These are phyloP conservation scores for Fagus crenata DNA, from an alignment of 306 rosid genomes.

Conservation along the genomic window DNA sequence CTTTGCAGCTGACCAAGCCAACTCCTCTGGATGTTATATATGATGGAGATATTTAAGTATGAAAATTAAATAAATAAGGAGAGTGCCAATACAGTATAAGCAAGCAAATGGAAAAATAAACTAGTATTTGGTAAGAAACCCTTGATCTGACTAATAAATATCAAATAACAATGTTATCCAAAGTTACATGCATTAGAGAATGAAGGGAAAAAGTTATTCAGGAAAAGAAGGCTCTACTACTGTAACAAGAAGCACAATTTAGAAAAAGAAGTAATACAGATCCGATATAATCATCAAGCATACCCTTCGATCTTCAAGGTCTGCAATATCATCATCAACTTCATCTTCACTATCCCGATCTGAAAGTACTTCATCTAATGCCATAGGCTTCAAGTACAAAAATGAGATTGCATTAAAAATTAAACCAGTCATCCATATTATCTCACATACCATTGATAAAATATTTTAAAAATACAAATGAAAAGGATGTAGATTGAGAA, in stretches of 20 bases:
- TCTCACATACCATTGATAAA: background rate
- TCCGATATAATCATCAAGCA: conserved; percentile 22
- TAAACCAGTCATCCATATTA: conserved; percentile 2
- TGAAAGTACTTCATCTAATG: conserved; percentile 77
- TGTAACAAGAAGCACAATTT: conserved; percentile 28
- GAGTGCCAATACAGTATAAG: background rate
- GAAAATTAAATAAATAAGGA: background rate
- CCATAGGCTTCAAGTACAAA: conserved; percentile 73
- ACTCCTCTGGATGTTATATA: background rate
- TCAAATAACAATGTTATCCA: background rate
- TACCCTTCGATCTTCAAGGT: conserved; percentile 98
- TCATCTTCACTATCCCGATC: conserved; percentile 95
- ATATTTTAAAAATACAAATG: too few relatives aligned
- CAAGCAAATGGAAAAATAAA: background rate
- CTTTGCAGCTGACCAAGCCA: background rate
- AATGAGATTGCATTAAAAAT: conserved; percentile 6
- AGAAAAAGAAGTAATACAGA: conserved; percentile 17
- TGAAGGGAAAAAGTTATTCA: background rate
- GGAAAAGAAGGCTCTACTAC: conserved; percentile 8
- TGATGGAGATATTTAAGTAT: background rate
- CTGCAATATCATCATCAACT: conserved; percentile 88
- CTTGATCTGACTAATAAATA: background rate
- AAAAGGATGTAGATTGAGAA: background rate
- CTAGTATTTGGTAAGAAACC: background rate
- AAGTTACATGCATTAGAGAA: background rate